Evolutionary conservation across 306 rosid species (phyloP).

Genomic region (Malus orientalis): DNA sequence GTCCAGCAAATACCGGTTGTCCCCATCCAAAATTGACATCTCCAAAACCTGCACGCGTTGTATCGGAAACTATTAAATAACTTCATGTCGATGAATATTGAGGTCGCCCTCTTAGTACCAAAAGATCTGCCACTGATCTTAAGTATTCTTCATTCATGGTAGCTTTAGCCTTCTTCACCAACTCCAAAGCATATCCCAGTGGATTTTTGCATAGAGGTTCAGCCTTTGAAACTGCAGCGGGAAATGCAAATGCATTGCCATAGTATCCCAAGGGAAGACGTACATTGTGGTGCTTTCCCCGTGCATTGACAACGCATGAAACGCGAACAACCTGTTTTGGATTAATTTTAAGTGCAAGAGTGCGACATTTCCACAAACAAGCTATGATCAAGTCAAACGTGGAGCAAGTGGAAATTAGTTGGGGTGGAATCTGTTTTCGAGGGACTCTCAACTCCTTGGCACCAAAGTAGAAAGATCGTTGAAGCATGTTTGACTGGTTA

Average conservation of each 20-base stretch:
- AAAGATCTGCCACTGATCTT: conserved; percentile 28
- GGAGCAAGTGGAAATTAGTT: not conserved
- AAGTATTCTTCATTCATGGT: conserved; percentile 27
- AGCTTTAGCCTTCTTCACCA: conserved; percentile 21
- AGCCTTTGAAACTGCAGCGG: not conserved
- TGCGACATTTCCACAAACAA: conserved; percentile 8
- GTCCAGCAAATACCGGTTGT: conserved; percentile 24
- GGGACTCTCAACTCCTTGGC: not conserved
- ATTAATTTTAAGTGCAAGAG: not conserved
- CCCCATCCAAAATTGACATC: conserved; percentile 54
- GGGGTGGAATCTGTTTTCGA: not conserved
- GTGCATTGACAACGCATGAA: not conserved
- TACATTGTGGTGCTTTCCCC: not conserved
- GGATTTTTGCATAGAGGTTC: not conserved
- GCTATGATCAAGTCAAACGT: conserved; percentile 8
- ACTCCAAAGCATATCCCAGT: conserved; percentile 12
- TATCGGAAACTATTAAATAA: conserved; percentile 18
- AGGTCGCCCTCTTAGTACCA: conserved; percentile 27
- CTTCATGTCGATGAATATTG: not conserved
- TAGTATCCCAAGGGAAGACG: conserved; percentile 18
- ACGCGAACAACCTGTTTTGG: not conserved
- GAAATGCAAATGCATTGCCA: conserved; percentile 12
- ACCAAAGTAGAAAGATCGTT: not conserved
- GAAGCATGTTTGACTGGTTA: not conserved
- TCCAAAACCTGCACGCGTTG: not conserved